Base-by-base conservation (phyloP, 352 stramenopile genomes). In the Phytophthora melonis region DNA sequence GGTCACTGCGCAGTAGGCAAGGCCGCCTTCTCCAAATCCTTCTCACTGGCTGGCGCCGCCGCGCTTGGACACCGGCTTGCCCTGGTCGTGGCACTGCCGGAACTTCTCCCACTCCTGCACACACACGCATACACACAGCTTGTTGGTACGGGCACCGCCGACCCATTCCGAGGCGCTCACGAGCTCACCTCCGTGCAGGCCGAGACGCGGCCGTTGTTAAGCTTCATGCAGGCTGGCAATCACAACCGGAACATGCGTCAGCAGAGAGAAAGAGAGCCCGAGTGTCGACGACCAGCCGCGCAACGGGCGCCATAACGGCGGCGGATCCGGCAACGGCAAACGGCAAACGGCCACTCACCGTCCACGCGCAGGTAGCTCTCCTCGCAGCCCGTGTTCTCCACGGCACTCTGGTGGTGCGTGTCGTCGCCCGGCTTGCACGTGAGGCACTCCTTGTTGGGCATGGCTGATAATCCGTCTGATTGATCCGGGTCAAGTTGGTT, bases 171-270 rank as follows among this genome's bases (percentile, higher is more conserved):
- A 36, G 1, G 5, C 9, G 18, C 25, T 19, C 5, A 19, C 10
- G 18, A 0, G 70, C 58, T 47, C 39, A 92, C 85, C 75, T 91
- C 72, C 11, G 72, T 88, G 68, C 88, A 95, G 9, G 86, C 88
- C 6, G 88, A 95, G 58, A 95, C 86, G 68, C 85, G 83, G 23
- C 88, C 88, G 49, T 81, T 88, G 74, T 93, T 75, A 34, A 86
- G 74, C 78, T 93, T 95, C 88, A 95, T 95, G 75, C 88, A 95
- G 55, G 86, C 88, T 92, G 57, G 57, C 18, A 76, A 74, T 52
- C 23, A 56, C 1, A 45, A 55, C 58, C 25, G 10, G 23, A 61
- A 65, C 58, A 72, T 32, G 52, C 50, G 70, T 66, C 34, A 74
- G 68, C 21, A 52, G 36, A 58, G 43, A 58, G 41, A 32, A 32